Conservation (phyloP, 139 green algal species). For the Chlamydomonas sphaeroides region DNA sequence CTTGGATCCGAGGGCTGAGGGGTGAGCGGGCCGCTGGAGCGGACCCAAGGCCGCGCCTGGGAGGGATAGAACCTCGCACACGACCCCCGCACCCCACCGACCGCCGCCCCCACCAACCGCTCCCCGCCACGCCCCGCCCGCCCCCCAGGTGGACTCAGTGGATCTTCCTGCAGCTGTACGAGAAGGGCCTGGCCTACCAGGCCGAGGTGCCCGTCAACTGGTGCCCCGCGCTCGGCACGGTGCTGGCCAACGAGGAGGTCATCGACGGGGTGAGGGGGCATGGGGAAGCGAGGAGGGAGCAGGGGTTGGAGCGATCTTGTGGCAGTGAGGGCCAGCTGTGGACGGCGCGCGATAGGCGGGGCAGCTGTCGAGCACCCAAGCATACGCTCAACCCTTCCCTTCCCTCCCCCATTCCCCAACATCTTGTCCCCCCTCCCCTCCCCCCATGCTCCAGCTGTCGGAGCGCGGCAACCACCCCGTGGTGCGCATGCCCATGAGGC, state of each 20-base stretch:
- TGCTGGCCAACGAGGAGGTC: conserved; percentile 98
- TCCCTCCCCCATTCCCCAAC: too few relatives aligned
- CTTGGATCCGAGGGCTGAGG: too few relatives aligned
- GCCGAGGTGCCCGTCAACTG: conserved; percentile 99
- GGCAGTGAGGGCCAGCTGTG: too few relatives aligned
- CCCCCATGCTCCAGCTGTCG: not conserved
- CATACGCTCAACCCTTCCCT: too few relatives aligned
- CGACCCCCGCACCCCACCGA: not conserved
- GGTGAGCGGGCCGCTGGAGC: too few relatives aligned
- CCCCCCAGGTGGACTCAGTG: conserved; percentile 96
- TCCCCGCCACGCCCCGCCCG: not conserved
- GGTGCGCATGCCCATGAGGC: conserved; percentile 95
- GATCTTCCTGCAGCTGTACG: conserved; percentile 98
- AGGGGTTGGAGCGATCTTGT: too few relatives aligned
- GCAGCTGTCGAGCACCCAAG: too few relatives aligned
- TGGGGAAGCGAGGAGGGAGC: too few relatives aligned
- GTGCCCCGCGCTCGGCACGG: conserved; percentile 95
- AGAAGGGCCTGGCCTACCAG: conserved; percentile 95
- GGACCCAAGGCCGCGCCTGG: too few relatives aligned
- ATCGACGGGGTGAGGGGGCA: conserved; percentile 55
- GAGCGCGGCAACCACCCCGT: conserved; percentile 95
- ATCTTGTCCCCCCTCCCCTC: not conserved
- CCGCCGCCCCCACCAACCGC: not conserved
- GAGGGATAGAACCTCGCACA: not conserved
- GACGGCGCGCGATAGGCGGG: too few relatives aligned